Conservation (phyloP, 805 yeast species). For the Starmerella vaccinii region DNA sequence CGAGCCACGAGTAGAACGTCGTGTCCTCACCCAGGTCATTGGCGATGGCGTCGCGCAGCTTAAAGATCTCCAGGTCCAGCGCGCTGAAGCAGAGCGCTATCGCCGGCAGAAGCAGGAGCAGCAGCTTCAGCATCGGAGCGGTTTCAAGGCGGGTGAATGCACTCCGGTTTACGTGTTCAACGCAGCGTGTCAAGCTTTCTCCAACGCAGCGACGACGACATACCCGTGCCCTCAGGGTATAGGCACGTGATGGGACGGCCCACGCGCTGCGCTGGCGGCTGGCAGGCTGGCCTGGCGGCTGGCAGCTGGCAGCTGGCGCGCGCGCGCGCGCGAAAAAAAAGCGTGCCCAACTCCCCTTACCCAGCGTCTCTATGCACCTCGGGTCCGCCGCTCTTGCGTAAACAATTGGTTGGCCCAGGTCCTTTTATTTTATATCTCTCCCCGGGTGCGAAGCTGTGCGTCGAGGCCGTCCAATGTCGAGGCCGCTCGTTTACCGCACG, state of each 20-base stretch:
- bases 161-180: background rate
- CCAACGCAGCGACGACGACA: background rate
- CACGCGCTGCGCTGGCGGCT: too few species aligned
- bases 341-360: background rate
- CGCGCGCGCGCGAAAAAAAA: too few species aligned
- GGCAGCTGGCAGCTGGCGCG: background rate
- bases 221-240: too few species aligned
- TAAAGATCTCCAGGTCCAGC: constrained; percentile 73
- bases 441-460: background rate
- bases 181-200: background rate
- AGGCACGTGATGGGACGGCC: background rate
- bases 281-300: too few species aligned
- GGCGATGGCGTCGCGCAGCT: constrained; percentile 52
- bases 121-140: background rate
- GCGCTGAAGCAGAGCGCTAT: constrained; percentile 39
- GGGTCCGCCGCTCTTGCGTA: background rate
- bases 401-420: background rate
- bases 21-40: constrained; percentile 51
- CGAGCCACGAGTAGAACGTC: constrained; percentile 58
- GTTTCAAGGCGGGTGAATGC: background rate
- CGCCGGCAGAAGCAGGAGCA: constrained; percentile 17
- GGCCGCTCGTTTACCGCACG: constrained; percentile 16
- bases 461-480: constrained; percentile 3
- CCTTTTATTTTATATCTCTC: too few species aligned
- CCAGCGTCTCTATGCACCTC: background rate